phyloP scores from a whole-genome alignment of 176 grass and related monocot genomes.

The Triticum dicoccoides region DNA sequence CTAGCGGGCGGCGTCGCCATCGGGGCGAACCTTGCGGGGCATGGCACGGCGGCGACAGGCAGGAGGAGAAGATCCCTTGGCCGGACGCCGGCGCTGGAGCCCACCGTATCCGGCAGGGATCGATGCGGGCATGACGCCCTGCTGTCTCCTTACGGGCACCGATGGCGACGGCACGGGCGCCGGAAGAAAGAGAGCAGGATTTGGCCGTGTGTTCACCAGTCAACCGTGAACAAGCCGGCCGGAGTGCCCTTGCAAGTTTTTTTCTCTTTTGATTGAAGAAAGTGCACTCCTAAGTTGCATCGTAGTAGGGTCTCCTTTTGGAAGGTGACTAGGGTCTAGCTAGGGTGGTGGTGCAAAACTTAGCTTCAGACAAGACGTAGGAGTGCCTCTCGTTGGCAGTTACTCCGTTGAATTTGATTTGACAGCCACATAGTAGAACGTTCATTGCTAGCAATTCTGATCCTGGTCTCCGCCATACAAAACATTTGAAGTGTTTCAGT shows the following conservation, averaged over 20 bases:
- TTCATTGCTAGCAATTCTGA: neutral
- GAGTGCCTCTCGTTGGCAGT: no score
- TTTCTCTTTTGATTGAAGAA: no score
- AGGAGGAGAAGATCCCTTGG: conserved; percentile 17
- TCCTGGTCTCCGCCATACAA: neutral
- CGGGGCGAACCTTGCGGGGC: neutral
- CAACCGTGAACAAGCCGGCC: neutral
- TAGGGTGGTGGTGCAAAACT: neutral
- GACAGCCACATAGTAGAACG: neutral
- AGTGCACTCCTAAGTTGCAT: neutral
- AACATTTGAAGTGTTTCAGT: no score
- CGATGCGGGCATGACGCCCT: neutral
- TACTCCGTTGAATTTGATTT: neutral
- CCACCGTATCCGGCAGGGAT: conserved; percentile 28
- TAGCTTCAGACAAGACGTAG: neutral
- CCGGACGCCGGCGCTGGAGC: neutral
- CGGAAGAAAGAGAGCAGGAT: neutral
- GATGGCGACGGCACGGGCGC: conserved; percentile 23
- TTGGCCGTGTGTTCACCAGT: neutral
- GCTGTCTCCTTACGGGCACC: neutral
- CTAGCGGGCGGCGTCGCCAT: neutral
- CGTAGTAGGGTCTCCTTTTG: neutral
- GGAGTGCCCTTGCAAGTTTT: neutral
- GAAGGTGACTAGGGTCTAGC: neutral
- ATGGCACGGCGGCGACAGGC: neutral